phyloP scores from a whole-genome alignment of 148 eudicot species.

The Polygonum maritimum region DNA sequence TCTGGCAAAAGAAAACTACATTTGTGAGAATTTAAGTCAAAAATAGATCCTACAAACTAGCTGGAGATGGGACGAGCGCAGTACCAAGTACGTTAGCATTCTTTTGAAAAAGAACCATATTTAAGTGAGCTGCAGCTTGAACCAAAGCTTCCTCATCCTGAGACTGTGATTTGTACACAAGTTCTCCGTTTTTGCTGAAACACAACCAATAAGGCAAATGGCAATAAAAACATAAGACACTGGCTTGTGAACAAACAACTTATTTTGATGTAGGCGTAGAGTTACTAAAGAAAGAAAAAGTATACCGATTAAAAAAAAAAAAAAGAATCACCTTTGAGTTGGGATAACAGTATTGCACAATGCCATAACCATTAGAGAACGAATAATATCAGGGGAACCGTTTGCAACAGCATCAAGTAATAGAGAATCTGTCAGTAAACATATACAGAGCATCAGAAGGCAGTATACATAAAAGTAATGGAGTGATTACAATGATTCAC shows the following conservation, averaged over 20 bases:
- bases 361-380: constrained; percentile 81
- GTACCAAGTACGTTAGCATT: constrained; percentile 66
- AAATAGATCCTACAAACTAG: background rate
- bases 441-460: constrained; percentile 16
- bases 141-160: constrained; percentile 99
- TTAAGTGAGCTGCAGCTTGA: constrained; percentile 77
- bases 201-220: constrained; percentile 4
- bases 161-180: constrained; percentile 85
- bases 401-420: constrained; percentile 61
- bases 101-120: constrained; percentile 70
- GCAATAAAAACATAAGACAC: background rate
- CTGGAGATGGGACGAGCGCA: constrained; percentile 5
- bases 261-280: background rate
- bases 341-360: constrained; percentile 90
- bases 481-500: background rate
- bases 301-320: background rate
- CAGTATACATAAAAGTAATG: constrained; percentile 9
- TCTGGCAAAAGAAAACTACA: constrained; percentile 40
- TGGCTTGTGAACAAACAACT: background rate
- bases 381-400: constrained; percentile 61
- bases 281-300: background rate
- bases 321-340: constrained; percentile 45
- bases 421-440: constrained; percentile 45
- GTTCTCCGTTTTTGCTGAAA: constrained; percentile 65
- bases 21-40: constrained; percentile 3